Base-by-base conservation (phyloP, 768 basidiomycete species). In the Rhizopogon roseolus region DNA sequence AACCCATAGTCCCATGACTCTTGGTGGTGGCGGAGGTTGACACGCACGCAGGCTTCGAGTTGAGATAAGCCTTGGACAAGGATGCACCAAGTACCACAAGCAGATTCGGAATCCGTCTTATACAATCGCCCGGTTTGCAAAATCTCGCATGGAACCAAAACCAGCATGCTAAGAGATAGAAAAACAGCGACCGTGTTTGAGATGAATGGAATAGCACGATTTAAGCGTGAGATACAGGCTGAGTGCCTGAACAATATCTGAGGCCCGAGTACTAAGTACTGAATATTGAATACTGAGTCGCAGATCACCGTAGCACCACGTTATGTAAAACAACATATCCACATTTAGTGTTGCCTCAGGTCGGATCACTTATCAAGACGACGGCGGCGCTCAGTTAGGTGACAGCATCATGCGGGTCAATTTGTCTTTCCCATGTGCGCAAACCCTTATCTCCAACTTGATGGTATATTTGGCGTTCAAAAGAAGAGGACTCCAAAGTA, bases 371-470 rank as follows among this genome's bases (percentile, higher is more conserved):
- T 5, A 6, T 6, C 16, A 11, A 28, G 9, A 22, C n/a, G n/a
- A n/a, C n/a, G n/a, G n/a, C n/a, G n/a, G n/a, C n/a, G n/a, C n/a
- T n/a, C n/a, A n/a, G n/a, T n/a, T n/a, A n/a, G n/a, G n/a, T n/a
- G 41, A 6, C 29, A 7, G 19, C 19, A 45, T 10, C 6, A 29
- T 32, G n/a, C 22, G 22, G 9, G 29, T 2, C 29, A 13, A 13
- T 5, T 36, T 36, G 34, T 13, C 16, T 37, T 13, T 16, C 14
- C 32, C 22, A 37, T 29, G 17, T 32, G 27, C 55, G 41, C 51
- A 43, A 25, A 42, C 16, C 16, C 63, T 59, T 64, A 64, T 64
- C 63, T 65, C 50, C 28, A 44, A 41, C 14, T 28, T 43, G 3
- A 37, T 37, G 19, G 9, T 38, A 22, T 29, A 38, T 39, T 17